Evolutionary conservation across 2,329 filamentous ascomycete genomes (phyloP).

Genomic region (Xylaria sp.): DNA sequence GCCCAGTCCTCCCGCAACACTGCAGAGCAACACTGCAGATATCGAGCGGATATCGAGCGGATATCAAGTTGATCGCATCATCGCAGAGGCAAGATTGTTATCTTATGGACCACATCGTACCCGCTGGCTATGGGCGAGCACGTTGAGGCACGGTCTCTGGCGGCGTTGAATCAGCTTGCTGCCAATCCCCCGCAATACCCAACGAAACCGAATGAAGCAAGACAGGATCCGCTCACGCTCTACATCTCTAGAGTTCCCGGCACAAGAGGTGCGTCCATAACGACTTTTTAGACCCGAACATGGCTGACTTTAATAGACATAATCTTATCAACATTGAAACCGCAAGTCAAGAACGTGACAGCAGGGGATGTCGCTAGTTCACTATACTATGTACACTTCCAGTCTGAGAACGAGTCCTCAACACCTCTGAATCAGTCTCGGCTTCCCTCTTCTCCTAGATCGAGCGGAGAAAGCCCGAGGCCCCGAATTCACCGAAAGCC

Average conservation of each 20-base stretch:
- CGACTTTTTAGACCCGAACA: slow-evolving; percentile 18
- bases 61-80: slow-evolving; percentile 4
- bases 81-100: background rate
- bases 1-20: background rate
- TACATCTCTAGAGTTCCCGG: slow-evolving; percentile 96
- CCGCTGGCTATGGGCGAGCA: slow-evolving; percentile 49
- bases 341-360: slow-evolving; percentile 87
- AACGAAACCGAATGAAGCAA: slow-evolving; percentile 76
- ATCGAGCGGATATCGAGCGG: no score
- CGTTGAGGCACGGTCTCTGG: slow-evolving; percentile 86
- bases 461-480: slow-evolving; percentile 58
- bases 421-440: slow-evolving; percentile 45
- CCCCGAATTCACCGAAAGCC: slow-evolving; percentile 64
- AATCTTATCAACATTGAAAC: slow-evolving; percentile 91
- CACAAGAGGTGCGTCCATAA: slow-evolving; percentile 74
- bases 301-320: slow-evolving; percentile 69
- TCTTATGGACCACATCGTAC: background rate
- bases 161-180: slow-evolving; percentile 81
- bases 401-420: slow-evolving; percentile 66
- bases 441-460: slow-evolving; percentile 53
- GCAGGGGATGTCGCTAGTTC: slow-evolving; percentile 86
- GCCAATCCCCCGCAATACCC: slow-evolving; percentile 89
- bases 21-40: no score
- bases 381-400: slow-evolving; percentile 90
- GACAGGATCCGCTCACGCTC: slow-evolving; percentile 78